phyloP scores from a whole-genome alignment of 1,284 basidiomycete species.

The Leccinum pseudoinsigne region DNA sequence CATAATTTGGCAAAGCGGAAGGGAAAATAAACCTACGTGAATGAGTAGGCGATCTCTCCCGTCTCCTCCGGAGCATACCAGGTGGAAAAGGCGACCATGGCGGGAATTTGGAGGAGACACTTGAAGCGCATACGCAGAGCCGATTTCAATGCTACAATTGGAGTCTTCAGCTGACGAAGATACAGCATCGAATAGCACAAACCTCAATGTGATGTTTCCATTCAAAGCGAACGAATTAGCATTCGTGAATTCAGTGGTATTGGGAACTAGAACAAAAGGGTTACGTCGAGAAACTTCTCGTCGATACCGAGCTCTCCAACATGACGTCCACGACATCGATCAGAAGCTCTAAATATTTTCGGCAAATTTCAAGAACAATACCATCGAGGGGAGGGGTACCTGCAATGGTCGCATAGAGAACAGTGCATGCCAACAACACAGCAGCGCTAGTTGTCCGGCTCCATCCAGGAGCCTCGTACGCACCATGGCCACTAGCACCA shows the following conservation, averaged over 20 bases:
- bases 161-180: conserved; percentile 5
- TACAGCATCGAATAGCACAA: conserved; percentile 23
- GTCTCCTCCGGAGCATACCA: conserved; percentile 85
- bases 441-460: conserved; percentile 84
- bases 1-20: conserved; percentile 4
- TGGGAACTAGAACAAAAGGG: conserved; percentile 95
- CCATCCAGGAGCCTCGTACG: conserved; percentile 97
- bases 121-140: conserved; percentile 97
- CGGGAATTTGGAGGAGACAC: conserved; percentile 96
- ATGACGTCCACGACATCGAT: conserved; percentile 97
- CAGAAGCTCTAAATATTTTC: conserved; percentile 68
- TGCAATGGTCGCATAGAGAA: conserved; percentile 94
- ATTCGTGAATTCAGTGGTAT: conserved; percentile 99
- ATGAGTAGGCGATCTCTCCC: conserved; percentile 83
- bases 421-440: conserved; percentile 87
- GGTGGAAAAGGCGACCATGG: conserved; percentile 98
- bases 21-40: conserved; percentile 64
- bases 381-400: conserved; percentile 49
- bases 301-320: conserved; percentile 93
- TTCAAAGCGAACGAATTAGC: conserved; percentile 98
- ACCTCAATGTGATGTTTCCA: conserved; percentile 97
- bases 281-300: conserved; percentile 97
- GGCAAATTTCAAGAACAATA: not conserved
- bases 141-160: conserved; percentile 91
- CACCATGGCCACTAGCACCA: conserved; percentile 65